Conservation (phyloP, 345 rosid genomes). For the Dovyalis caffra region DNA sequence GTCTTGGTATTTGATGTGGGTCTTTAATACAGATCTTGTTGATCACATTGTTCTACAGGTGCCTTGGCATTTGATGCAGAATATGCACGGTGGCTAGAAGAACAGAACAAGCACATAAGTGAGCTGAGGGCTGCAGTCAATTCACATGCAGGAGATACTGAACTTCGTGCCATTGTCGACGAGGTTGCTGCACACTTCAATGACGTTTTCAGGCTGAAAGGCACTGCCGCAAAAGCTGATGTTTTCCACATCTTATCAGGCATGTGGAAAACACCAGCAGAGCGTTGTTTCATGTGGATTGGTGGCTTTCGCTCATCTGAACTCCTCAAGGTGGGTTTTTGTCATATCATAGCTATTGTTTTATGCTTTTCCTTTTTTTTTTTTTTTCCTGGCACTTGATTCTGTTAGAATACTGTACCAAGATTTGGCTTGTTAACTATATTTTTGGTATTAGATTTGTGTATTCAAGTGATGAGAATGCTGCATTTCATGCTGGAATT, state of each 20-base stretch:
- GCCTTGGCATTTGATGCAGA: constrained; percentile 88
- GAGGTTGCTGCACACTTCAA: constrained; percentile 60
- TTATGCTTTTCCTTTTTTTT: constrained; percentile 5
- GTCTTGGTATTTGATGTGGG: background rate
- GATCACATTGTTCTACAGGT: constrained; percentile 43
- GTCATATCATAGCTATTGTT: background rate
- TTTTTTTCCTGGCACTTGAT: background rate
- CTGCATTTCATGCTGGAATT: no score
- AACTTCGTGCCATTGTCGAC: constrained; percentile 73
- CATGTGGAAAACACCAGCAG: constrained; percentile 98
- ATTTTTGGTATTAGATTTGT: background rate
- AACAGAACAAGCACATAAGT: constrained; percentile 60
- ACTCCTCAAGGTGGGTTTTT: constrained; percentile 69
- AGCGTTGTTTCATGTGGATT: constrained; percentile 91
- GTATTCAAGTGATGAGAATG: no score
- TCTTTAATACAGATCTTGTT: background rate
- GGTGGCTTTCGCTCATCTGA: constrained; percentile 97
- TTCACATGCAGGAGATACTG: constrained; percentile 86
- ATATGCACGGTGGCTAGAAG: constrained; percentile 87
- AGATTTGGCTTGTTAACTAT: background rate
- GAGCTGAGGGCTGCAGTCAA: constrained; percentile 90
- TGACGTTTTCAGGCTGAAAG: constrained; percentile 79
- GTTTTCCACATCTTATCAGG: constrained; percentile 93
- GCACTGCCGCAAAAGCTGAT: constrained; percentile 82
- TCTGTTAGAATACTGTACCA: background rate